These are phyloP conservation scores for Pyrrhoderma lamaoense DNA, from an alignment of 1,284 basidiomycete species.

Conservation along the genomic window DNA sequence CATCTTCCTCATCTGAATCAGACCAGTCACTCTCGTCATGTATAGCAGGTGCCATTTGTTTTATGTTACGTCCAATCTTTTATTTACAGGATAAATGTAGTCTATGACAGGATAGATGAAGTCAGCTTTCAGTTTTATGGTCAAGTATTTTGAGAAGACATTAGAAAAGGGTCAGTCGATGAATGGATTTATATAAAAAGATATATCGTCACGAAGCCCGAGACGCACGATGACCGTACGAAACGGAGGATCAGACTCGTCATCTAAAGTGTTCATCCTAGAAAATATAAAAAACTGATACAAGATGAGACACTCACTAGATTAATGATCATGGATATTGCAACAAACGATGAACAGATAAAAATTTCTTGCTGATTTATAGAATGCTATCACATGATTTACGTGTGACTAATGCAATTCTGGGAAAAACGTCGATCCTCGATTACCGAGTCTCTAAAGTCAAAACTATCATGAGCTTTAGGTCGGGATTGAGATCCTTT, in stretches of 20 bases:
- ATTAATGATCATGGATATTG: neutral
- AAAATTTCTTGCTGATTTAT: neutral
- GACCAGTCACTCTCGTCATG: slow-evolving; percentile 62
- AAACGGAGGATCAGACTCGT: slow-evolving; percentile 70
- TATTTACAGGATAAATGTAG: no score
- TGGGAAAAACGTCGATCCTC: no score
- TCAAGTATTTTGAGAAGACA: slow-evolving; percentile 24
- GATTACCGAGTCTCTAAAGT: no score
- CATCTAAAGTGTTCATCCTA: slow-evolving; percentile 74
- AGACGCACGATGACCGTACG: slow-evolving; percentile 53
- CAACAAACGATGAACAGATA: no score
- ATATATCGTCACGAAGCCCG: slow-evolving; percentile 54
- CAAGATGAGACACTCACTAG: neutral
- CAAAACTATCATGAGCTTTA: neutral
- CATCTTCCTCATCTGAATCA: slow-evolving; percentile 70
- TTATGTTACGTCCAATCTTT: no score
- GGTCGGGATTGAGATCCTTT: neutral
- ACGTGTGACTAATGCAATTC: no score
- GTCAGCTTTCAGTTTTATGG: slow-evolving; percentile 19
- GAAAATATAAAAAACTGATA: slow-evolving; percentile 16
- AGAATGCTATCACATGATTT: neutral
- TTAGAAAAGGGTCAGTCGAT: slow-evolving; percentile 39
- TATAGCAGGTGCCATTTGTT: no score
- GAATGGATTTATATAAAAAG: slow-evolving; percentile 67
- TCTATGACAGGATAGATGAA: neutral